A percentile compares a stretch with the other conserved stretches of the same genome.
Conservation (phyloP, 2,329 filamentous ascomycete genomes). For the Fusarium neocosmosporiellum region DNA sequence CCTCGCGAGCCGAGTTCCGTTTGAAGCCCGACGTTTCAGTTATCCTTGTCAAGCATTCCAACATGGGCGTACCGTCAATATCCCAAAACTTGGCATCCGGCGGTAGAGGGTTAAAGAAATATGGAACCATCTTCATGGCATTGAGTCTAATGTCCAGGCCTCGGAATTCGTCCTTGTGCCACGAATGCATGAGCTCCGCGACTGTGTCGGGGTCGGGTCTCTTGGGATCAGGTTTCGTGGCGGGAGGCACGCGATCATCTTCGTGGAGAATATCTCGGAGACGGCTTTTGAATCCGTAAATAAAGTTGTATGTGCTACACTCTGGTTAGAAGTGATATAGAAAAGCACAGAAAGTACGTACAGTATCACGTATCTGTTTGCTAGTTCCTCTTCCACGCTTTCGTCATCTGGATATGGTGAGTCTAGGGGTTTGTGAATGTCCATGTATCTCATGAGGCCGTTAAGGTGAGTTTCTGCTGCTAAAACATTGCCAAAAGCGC, state of each 20-base stretch:
- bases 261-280: conserved; percentile 21
- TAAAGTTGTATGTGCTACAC: conserved; percentile 33
- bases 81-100: conserved; percentile 6
- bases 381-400: conserved; percentile 29
- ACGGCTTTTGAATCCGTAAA: conserved; percentile 38
- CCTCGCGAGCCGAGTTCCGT: not conserved
- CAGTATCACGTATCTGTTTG: conserved; percentile 33
- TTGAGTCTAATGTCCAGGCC: conserved; percentile 23
- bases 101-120: conserved; percentile 26
- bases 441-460: conserved; percentile 37
- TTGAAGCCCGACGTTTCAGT: conserved; percentile 8
- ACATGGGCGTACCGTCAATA: conserved; percentile 10
- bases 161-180: conserved; percentile 26
- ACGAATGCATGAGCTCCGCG: conserved; percentile 22
- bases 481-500: conserved; percentile 27
- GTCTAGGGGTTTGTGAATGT: conserved; percentile 16
- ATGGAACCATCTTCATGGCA: conserved; percentile 27
- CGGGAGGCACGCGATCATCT: not conserved
- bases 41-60: conserved; percentile 14
- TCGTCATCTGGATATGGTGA: not conserved
- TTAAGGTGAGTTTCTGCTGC: conserved; percentile 32
- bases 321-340: not conserved
- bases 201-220: not conserved
- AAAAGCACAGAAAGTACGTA: not conserved
- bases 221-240: not conserved